Conservation (phyloP, 2,329 filamentous ascomycete species). For the Aotearoamyces nothofagi region DNA sequence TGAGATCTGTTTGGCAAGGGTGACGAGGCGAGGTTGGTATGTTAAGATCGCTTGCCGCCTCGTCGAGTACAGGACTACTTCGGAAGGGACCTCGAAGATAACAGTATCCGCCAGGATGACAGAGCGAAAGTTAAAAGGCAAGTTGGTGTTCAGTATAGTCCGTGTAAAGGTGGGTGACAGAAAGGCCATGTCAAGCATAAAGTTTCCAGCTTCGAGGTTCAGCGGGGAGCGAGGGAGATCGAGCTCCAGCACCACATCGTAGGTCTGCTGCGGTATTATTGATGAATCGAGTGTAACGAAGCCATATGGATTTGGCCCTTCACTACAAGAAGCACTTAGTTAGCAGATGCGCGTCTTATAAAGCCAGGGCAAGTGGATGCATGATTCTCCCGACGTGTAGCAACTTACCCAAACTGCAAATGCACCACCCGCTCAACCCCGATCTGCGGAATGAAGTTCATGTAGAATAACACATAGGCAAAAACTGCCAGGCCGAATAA, state of each 20-base stretch:
- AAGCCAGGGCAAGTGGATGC: too few species aligned
- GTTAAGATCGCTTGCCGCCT: slow-evolving; percentile 66
- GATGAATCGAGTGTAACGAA: slow-evolving; percentile 21
- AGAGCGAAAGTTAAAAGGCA: too few species aligned
- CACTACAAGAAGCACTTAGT: too few species aligned
- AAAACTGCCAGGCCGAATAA: slow-evolving; percentile 41
- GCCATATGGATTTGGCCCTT: slow-evolving; percentile 20
- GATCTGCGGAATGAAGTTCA: slow-evolving; percentile 50
- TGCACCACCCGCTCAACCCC: slow-evolving; percentile 46
- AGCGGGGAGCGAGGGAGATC: slow-evolving; percentile 61
- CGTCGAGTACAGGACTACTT: slow-evolving; percentile 40
- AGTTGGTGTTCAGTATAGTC: slow-evolving; percentile 14
- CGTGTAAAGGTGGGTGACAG: slow-evolving; percentile 30
- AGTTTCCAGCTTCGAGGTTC: slow-evolving; percentile 73
- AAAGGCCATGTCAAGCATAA: slow-evolving; percentile 77
- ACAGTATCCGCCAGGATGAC: too few species aligned
- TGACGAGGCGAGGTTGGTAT: slow-evolving; percentile 57
- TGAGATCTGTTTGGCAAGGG: slow-evolving; percentile 40
- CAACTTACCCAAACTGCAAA: slow-evolving; percentile 46
- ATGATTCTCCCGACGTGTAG: too few species aligned
- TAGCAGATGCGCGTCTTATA: too few species aligned
- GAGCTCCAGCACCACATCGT: slow-evolving; percentile 68
- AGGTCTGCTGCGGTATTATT: slow-evolving; percentile 59
- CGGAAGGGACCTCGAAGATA: slow-evolving; percentile 1
- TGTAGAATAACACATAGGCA: slow-evolving; percentile 54